phyloP scores from a whole-genome alignment of 495 filamentous ascomycete species.

The Xylaria castorea region DNA sequence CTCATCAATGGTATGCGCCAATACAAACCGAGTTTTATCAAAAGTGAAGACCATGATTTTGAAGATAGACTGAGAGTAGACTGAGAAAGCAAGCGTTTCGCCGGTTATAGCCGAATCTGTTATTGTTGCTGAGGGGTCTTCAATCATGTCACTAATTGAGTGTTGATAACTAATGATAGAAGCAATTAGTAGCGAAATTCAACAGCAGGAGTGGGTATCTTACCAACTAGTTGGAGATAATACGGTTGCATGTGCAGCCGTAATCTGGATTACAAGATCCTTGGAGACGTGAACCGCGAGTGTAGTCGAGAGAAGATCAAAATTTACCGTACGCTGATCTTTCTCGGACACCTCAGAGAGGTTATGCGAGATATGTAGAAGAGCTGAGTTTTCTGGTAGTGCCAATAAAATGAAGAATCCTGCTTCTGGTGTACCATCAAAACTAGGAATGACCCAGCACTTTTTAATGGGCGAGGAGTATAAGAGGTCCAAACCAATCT shows the following conservation, averaged over 20 bases:
- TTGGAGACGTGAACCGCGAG: conserved; percentile 53
- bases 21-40: conserved; percentile 30
- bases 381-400: conserved; percentile 51
- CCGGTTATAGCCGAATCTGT: conserved; percentile 43
- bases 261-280: conserved; percentile 61
- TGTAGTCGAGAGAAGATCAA: conserved; percentile 60
- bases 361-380: conserved; percentile 49
- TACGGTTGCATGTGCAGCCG: conserved; percentile 55
- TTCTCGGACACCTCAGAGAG: conserved; percentile 42
- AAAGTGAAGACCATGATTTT: conserved; percentile 43
- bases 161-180: conserved; percentile 36
- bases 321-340: conserved; percentile 50
- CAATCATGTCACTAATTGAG: conserved; percentile 35
- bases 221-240: conserved; percentile 35
- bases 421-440: conserved; percentile 23
- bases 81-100: conserved; percentile 45
- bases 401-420: conserved; percentile 57
- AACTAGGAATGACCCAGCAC: conserved; percentile 52
- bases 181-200: conserved; percentile 26
- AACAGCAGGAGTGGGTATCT: conserved; percentile 7
- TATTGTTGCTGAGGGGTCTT: conserved; percentile 32
- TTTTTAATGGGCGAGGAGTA: conserved; percentile 49
- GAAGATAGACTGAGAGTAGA: conserved; percentile 40
- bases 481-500: conserved; percentile 62
- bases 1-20: conserved; percentile 36